Conservation (phyloP, 2,329 filamentous ascomycete genomes). For the Hypoxylon sp. region DNA sequence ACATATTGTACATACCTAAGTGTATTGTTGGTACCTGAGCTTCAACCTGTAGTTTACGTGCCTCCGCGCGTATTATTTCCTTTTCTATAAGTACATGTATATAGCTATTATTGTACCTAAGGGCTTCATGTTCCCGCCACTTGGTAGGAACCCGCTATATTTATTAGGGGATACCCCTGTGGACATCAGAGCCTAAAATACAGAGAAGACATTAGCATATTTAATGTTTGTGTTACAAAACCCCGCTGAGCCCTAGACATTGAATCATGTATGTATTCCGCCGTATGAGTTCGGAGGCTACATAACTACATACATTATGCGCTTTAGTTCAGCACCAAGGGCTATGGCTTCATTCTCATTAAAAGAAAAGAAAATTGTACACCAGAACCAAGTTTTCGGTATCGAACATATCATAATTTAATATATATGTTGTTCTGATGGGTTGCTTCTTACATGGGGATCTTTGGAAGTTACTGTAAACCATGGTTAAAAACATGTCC, state of each 20-base stretch:
- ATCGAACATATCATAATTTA: slow-evolving; percentile 27
- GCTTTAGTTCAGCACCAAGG: not conserved
- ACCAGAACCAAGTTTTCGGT: slow-evolving; percentile 22
- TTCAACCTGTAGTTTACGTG: slow-evolving; percentile 7
- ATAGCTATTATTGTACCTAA: too few species aligned
- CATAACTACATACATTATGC: not conserved
- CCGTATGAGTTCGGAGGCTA: not conserved
- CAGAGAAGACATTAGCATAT: not conserved
- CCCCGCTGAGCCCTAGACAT: not conserved
- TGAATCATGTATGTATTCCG: slow-evolving; percentile 1
- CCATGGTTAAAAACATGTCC: slow-evolving; percentile 5
- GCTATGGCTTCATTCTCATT: slow-evolving; percentile 1
- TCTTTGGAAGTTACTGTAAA: slow-evolving; percentile 3
- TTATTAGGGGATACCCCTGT: not conserved
- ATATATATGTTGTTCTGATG: slow-evolving; percentile 13
- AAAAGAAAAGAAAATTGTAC: slow-evolving; percentile 10
- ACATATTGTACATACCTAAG: too few species aligned
- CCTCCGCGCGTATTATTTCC: slow-evolving; percentile 1
- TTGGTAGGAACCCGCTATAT: not conserved
- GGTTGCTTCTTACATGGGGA: not conserved
- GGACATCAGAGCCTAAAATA: not conserved
- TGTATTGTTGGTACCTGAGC: slow-evolving; percentile 2
- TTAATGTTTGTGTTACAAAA: not conserved
- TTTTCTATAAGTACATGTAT: not conserved
- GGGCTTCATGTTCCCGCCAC: not conserved